A percentile compares a stretch with the other conserved stretches of the same genome.
Evolutionary conservation across 768 basidiomycete genomes (phyloP).

Genomic region (Mycena chlorophos): DNA sequence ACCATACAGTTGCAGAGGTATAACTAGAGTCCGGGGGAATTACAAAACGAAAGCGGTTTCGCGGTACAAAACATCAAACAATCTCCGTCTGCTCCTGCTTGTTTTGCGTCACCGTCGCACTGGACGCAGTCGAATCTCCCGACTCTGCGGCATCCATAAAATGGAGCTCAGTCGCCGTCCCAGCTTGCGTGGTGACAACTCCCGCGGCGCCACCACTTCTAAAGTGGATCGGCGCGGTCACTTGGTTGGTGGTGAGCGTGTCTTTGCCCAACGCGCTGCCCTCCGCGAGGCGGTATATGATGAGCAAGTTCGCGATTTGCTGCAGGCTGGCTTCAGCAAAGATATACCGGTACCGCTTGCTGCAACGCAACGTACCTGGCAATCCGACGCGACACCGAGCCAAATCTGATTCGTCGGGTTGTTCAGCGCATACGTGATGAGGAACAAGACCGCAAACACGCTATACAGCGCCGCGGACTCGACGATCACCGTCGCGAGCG

Average conservation of each 20-base stretch:
- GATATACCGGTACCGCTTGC: no score
- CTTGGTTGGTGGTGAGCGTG: slow-evolving; percentile 22
- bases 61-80: neutral
- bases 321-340: no score
- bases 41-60: neutral
- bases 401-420: slow-evolving; percentile 44
- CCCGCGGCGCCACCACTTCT: neutral
- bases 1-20: no score
- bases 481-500: slow-evolving; percentile 38
- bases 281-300: slow-evolving; percentile 42
- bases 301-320: slow-evolving; percentile 42
- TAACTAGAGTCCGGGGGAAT: no score
- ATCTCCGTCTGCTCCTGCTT: neutral
- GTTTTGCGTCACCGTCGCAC: neutral
- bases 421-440: slow-evolving; percentile 41
- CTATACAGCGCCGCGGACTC: slow-evolving; percentile 49
- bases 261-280: slow-evolving; percentile 41
- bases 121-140: slow-evolving; percentile 2
- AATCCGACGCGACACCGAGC: slow-evolving; percentile 34
- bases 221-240: slow-evolving; percentile 16
- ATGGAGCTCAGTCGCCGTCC: neutral
- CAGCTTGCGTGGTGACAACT: neutral
- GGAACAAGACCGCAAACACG: slow-evolving; percentile 39
- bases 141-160: no score
- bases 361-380: slow-evolving; percentile 39